These are phyloP conservation scores for Strobilomyces confusus DNA, from an alignment of 768 basidiomycete species.

Conservation along the genomic window DNA sequence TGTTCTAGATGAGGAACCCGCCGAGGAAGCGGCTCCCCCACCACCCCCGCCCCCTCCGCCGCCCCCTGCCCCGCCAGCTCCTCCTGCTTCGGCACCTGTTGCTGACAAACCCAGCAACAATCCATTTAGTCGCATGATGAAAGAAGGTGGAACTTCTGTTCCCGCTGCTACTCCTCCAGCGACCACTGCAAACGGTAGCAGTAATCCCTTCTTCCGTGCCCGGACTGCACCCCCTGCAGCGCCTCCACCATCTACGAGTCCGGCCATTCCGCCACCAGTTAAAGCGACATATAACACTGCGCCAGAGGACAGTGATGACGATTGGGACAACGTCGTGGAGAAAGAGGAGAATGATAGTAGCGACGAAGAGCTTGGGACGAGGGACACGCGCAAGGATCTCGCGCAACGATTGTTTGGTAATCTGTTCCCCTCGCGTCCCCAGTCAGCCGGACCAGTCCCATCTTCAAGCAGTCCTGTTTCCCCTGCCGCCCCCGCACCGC, in stretches of 20 bases:
- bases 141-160: slow-evolving; percentile 39
- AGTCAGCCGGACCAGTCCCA: slow-evolving; percentile 45
- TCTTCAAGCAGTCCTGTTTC: slow-evolving; percentile 24
- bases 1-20: slow-evolving; percentile 9
- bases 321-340: slow-evolving; percentile 84
- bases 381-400: slow-evolving; percentile 63
- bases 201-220: slow-evolving; percentile 73
- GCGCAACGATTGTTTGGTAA: slow-evolving; percentile 78
- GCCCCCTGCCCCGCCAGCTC: slow-evolving; percentile 24
- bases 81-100: slow-evolving; percentile 26
- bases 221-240: slow-evolving; percentile 40
- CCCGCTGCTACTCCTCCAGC: slow-evolving; percentile 18
- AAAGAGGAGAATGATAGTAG: slow-evolving; percentile 66
- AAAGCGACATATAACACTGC: slow-evolving; percentile 63
- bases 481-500: slow-evolving; percentile 34
- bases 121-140: slow-evolving; percentile 72
- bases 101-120: slow-evolving; percentile 62
- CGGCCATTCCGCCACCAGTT: slow-evolving; percentile 40
- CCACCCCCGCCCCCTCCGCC: slow-evolving; percentile 31
- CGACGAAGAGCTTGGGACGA: slow-evolving; percentile 73
- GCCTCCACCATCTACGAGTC: slow-evolving; percentile 35
- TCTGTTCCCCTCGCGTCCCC: slow-evolving; percentile 56
- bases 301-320: slow-evolving; percentile 58
- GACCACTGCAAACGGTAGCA: slow-evolving; percentile 40
- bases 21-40: slow-evolving; percentile 27